phyloP scores from a whole-genome alignment of 345 rosid species.

The Noccaea caerulescens region DNA sequence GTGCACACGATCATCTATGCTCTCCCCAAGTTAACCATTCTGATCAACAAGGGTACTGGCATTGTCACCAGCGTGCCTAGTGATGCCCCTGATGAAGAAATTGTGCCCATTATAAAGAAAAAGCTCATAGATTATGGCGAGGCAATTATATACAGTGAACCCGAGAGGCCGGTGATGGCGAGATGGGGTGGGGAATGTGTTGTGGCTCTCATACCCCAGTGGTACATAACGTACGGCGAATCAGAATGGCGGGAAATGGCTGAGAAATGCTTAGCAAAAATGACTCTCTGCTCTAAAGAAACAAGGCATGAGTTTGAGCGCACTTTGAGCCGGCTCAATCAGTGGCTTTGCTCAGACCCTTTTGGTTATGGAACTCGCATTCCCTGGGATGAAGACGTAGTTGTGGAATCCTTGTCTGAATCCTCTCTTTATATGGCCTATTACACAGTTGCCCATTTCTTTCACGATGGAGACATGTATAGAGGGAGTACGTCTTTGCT shows the following conservation, averaged over 20 bases:
- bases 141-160: constrained; percentile 86
- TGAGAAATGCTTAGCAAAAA: constrained; percentile 76
- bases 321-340: constrained; percentile 91
- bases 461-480: constrained; percentile 82
- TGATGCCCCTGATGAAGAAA: constrained; percentile 96
- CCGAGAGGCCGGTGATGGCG: constrained; percentile 90
- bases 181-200: constrained; percentile 99
- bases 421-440: constrained; percentile 95
- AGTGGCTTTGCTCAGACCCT: constrained; percentile 98
- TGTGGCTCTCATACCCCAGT: constrained; percentile 96
- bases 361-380: constrained; percentile 95
- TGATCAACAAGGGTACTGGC: constrained; percentile 94
- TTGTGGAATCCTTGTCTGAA: constrained; percentile 92
- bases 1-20: constrained; percentile 73
- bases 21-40: constrained; percentile 91
- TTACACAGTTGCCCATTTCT: constrained; percentile 83
- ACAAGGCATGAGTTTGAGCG: constrained; percentile 86
- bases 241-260: constrained; percentile 75
- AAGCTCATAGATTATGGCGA: constrained; percentile 71
- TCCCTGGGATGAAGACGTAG: constrained; percentile 92
- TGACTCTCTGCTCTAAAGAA: constrained; percentile 87
- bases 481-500: constrained; percentile 56
- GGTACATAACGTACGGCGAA: constrained; percentile 94
- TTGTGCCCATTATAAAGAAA: constrained; percentile 70
- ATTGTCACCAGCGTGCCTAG: constrained; percentile 96